A percentile compares a stretch with the other conserved stretches of the same genome.
These are phyloP conservation scores for Crithidia mellificae DNA, from an alignment of 208 protist species.

Conservation along the genomic window DNA sequence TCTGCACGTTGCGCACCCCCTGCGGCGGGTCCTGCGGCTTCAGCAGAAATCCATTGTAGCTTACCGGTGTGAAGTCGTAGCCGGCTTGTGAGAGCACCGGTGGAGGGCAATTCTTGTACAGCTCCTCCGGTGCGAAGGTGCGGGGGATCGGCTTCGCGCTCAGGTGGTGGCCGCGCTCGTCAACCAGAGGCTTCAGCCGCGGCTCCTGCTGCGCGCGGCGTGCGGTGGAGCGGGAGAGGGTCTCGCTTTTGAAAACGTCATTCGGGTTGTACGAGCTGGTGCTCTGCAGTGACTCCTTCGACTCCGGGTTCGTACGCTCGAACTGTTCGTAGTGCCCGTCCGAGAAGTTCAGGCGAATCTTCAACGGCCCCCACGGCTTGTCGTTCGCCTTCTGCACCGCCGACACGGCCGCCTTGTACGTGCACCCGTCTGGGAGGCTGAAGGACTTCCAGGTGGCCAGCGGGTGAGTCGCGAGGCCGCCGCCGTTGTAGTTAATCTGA, in stretches of 20 bases:
- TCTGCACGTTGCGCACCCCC: conserved; percentile 72
- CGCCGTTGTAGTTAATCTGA: conserved; percentile 49
- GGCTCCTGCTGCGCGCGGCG: conserved; percentile 44
- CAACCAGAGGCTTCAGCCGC: conserved; percentile 59
- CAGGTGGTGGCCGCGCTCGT: conserved; percentile 63
- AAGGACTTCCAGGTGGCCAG: conserved; percentile 73
- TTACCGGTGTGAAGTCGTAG: conserved; percentile 87
- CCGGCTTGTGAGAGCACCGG: conserved; percentile 77
- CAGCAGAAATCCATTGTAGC: conserved; percentile 73
- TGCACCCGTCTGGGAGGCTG: conserved; percentile 51
- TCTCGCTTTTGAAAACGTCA: conserved; percentile 55
- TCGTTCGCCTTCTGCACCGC: conserved; percentile 69
- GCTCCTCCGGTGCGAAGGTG: conserved; percentile 74
- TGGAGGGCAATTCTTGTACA: conserved; percentile 79
- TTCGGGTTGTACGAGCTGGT: conserved; percentile 72
- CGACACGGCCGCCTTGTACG: conserved; percentile 72
- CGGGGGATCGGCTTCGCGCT: conserved; percentile 44
- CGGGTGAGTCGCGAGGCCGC: conserved; percentile 63
- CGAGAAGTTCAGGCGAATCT: conserved; percentile 77
- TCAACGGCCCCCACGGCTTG: conserved; percentile 75
- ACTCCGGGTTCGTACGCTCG: conserved; percentile 55
- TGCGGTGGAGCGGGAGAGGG: conserved; percentile 37
- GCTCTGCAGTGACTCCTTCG: conserved; percentile 50
- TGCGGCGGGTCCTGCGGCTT: conserved; percentile 53
- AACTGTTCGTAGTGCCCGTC: conserved; percentile 71